A percentile compares a stretch with the other conserved stretches of the same genome.
Evolutionary conservation across 2,329 filamentous ascomycete genomes (phyloP).

Genomic region (Diatrype stigma): DNA sequence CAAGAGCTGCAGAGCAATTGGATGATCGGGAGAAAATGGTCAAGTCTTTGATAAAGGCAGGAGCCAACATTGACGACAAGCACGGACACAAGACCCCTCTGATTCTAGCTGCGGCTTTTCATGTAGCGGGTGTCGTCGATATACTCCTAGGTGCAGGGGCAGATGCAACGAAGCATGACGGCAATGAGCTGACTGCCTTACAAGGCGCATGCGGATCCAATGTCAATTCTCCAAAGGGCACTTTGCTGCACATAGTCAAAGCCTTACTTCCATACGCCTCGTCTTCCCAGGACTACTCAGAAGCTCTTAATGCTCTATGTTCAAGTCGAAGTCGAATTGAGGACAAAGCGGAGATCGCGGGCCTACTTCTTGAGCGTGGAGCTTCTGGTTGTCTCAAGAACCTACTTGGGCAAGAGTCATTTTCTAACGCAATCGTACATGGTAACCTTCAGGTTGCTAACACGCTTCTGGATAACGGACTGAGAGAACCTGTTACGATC

Average conservation of each 20-base stretch:
- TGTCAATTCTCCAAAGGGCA: background rate
- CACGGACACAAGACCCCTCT: constrained; percentile 2
- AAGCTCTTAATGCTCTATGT: background rate
- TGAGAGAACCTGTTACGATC: background rate
- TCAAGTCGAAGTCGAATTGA: background rate
- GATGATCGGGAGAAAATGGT: constrained; percentile 1
- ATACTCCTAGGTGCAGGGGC: constrained; percentile 7
- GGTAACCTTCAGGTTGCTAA: constrained; percentile 4
- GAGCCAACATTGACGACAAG: constrained; percentile 5
- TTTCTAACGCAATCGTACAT: background rate
- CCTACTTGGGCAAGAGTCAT: background rate
- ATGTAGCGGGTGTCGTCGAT: background rate
- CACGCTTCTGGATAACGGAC: constrained; percentile 2
- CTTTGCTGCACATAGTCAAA: background rate
- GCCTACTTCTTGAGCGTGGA: constrained; percentile 4
- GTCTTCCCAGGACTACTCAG: background rate
- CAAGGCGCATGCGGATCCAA: constrained; percentile 1
- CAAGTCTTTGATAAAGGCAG: constrained; percentile 3
- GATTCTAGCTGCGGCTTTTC: constrained; percentile 2
- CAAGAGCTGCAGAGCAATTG: constrained; percentile 1
- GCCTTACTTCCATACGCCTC: constrained; percentile 1
- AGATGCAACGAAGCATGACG: background rate
- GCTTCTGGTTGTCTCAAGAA: background rate
- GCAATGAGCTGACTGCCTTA: constrained; percentile 1
- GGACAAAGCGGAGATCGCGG: constrained; percentile 1